phyloP scores from a whole-genome alignment of 129 eudicot species.

The Chrysanthemum makinoi region DNA sequence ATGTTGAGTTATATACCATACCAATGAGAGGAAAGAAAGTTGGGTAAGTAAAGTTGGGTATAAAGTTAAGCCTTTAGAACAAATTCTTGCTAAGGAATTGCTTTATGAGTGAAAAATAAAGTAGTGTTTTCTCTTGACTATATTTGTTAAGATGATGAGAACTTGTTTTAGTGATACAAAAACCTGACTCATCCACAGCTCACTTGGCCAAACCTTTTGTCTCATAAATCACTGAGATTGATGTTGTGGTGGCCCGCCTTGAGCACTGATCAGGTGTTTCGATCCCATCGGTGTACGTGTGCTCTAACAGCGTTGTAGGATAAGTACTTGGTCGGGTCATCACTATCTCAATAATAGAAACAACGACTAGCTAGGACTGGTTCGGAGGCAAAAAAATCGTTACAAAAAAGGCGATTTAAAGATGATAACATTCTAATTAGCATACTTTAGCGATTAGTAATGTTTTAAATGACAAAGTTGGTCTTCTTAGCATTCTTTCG shows the following conservation, averaged over 20 bases:
- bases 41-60: conserved; percentile 46
- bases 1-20: conserved; percentile 28
- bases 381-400: no score
- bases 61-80: conserved; percentile 41
- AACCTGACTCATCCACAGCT: conserved; percentile 37
- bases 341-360: not conserved
- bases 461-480: no score
- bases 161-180: conserved; percentile 17
- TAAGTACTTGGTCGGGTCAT: not conserved
- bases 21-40: conserved; percentile 41
- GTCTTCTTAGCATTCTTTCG: no score
- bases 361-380: not conserved
- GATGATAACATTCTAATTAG: no score
- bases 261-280: conserved; percentile 15
- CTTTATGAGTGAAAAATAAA: conserved; percentile 33
- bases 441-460: no score
- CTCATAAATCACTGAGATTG: conserved; percentile 16
- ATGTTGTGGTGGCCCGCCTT: conserved; percentile 28
- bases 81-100: conserved; percentile 48
- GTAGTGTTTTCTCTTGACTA: conserved; percentile 24
- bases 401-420: no score
- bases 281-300: conserved; percentile 11
- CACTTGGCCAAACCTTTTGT: conserved; percentile 39
- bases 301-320: not conserved
- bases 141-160: conserved; percentile 30